These are phyloP conservation scores for Saccharum hybrid DNA, from an alignment of 202 grass and related monocot species.

Conservation along the genomic window DNA sequence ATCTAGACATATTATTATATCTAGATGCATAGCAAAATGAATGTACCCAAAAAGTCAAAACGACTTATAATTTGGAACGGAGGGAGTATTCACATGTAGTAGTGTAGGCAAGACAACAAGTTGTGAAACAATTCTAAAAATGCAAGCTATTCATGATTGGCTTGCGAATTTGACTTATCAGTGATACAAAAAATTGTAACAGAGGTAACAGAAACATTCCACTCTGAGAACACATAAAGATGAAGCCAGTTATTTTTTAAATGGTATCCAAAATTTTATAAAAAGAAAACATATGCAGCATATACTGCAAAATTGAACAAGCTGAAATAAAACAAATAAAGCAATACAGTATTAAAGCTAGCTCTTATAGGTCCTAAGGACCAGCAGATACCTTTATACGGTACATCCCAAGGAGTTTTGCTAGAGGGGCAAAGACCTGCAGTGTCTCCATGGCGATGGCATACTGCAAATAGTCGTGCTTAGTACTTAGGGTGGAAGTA, in stretches of 20 bases:
- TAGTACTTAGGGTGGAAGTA: constrained; percentile 36
- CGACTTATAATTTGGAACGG: no score
- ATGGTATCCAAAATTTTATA: constrained; percentile 7
- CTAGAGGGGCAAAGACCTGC: constrained; percentile 96
- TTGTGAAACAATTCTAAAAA: constrained; percentile 15
- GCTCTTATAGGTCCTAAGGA: constrained; percentile 8
- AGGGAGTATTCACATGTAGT: neutral
- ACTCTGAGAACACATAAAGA: constrained; percentile 16
- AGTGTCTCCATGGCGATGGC: constrained; percentile 84
- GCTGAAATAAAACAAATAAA: constrained; percentile 14
- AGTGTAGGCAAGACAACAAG: constrained; percentile 21
- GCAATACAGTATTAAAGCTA: constrained; percentile 8
- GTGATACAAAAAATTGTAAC: constrained; percentile 13
- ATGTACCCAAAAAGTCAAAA: no score
- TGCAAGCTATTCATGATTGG: constrained; percentile 21
- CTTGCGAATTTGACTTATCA: constrained; percentile 12
- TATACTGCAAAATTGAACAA: constrained; percentile 20
- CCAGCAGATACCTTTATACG: constrained; percentile 84
- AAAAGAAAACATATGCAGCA: constrained; percentile 12
- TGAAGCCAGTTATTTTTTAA: constrained; percentile 29
- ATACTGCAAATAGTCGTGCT: constrained; percentile 58
- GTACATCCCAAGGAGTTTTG: constrained; percentile 98
- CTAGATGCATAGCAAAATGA: no score
- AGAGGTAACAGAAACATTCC: constrained; percentile 5
- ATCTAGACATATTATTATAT: no score